phyloP scores from a whole-genome alignment of 805 yeast species.

The Candida qinlingensis region DNA sequence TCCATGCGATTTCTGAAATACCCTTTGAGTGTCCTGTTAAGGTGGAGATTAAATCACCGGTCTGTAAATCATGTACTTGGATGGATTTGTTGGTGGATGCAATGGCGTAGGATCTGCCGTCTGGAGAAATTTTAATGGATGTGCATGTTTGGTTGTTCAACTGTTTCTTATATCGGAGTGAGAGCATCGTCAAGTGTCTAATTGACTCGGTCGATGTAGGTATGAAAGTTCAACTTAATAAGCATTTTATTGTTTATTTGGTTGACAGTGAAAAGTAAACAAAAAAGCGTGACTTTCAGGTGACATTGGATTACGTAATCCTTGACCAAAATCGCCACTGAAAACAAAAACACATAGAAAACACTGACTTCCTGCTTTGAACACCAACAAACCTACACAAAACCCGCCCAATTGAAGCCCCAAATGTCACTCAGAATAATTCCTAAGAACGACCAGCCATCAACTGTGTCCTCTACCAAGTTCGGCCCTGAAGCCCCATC shows the following conservation, averaged over 20 bases:
- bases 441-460: constrained; percentile 44
- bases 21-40: constrained; percentile 61
- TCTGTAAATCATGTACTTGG: constrained; percentile 40
- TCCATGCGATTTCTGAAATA: constrained; percentile 70
- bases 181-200: not conserved
- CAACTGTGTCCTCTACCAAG: constrained; percentile 45
- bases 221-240: too few relatives aligned
- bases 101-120: constrained; percentile 53
- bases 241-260: too few relatives aligned
- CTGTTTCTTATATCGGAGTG: not conserved
- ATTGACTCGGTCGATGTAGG: not conserved
- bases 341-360: not conserved
- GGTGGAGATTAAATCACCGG: constrained; percentile 29
- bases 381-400: not conserved
- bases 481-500: constrained; percentile 51
- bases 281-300: not conserved
- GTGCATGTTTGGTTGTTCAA: constrained; percentile 24
- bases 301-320: not conserved
- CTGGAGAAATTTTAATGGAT: constrained; percentile 54
- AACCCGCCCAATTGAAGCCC: not conserved
- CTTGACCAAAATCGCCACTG: not conserved
- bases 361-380: too few relatives aligned
- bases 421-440: constrained; percentile 38
- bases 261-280: not conserved
- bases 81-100: constrained; percentile 54